phyloP scores from a whole-genome alignment of 257 asterid genomes.

The Solanum sejunctum region DNA sequence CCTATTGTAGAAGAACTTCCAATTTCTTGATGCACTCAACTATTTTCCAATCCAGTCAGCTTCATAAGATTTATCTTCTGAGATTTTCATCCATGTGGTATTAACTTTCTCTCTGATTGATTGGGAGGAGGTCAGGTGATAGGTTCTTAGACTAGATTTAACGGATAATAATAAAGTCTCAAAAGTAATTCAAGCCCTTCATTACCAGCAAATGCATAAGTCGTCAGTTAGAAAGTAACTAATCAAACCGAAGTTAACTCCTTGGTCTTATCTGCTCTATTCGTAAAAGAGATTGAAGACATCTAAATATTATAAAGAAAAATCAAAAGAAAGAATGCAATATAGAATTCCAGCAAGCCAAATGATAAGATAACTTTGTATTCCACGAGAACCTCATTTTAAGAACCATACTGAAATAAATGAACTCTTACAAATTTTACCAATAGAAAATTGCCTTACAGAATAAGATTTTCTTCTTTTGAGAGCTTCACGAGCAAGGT shows the following conservation, averaged over 20 bases:
- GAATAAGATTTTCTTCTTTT: constrained; percentile 86
- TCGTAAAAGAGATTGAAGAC: neutral
- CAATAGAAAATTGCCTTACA: constrained; percentile 28
- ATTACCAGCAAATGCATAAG: neutral
- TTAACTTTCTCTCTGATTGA: neutral
- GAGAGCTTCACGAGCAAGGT: constrained; percentile 99
- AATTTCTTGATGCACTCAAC: neutral
- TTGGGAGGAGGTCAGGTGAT: neutral
- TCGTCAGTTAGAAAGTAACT: neutral
- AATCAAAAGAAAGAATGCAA: neutral
- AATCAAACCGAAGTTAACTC: neutral
- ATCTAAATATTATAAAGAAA: neutral
- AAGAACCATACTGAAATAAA: neutral
- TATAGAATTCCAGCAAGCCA: neutral
- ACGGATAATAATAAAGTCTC: neutral
- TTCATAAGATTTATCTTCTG: neutral
- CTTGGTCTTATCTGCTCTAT: neutral
- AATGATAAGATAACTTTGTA: neutral
- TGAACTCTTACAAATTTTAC: neutral
- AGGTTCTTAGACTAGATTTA: neutral
- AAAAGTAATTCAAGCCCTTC: neutral
- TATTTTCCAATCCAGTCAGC: neutral
- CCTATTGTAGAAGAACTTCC: neutral
- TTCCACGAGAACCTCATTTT: neutral
- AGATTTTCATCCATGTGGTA: neutral